Conservation (phyloP, 2,329 filamentous ascomycete species). For the Phialophora verrucosa region DNA sequence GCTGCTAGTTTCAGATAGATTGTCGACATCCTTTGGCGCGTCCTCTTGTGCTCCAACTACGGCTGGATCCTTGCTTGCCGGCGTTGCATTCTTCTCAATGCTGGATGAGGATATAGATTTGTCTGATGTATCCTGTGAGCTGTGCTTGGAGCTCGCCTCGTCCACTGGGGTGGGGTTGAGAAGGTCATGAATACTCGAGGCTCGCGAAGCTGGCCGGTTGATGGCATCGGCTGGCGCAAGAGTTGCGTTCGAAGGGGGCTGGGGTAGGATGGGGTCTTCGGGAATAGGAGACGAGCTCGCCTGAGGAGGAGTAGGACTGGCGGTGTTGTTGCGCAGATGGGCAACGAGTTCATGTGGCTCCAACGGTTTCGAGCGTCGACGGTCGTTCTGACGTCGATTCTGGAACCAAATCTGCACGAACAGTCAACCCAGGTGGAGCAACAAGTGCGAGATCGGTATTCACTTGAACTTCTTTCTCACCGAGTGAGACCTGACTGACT, state of each 20-base stretch:
- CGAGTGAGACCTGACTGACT: constrained; percentile 81
- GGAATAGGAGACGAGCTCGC: constrained; percentile 16
- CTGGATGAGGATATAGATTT: constrained; percentile 31
- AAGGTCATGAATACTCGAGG: constrained; percentile 38
- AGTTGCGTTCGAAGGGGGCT: constrained; percentile 2
- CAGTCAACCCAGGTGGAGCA: constrained; percentile 41
- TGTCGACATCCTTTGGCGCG: constrained; percentile 12
- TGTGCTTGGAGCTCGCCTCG: constrained; percentile 12
- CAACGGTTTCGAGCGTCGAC: constrained; percentile 84
- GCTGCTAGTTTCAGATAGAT: constrained; percentile 14
- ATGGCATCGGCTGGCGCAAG: constrained; percentile 25
- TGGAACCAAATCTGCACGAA: constrained; percentile 89
- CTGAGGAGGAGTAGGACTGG: constrained; percentile 24
- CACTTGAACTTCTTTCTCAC: constrained; percentile 97
- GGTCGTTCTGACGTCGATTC: constrained; percentile 89
- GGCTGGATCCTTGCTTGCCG: neutral
- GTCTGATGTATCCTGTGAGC: constrained; percentile 22
- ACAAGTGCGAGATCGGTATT: constrained; percentile 22
- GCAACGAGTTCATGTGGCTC: constrained; percentile 73
- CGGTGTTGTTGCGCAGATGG: constrained; percentile 38
- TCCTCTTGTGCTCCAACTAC: neutral
- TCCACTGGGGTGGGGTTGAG: constrained; percentile 32
- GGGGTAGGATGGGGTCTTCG: constrained; percentile 9
- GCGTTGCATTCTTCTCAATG: constrained; percentile 15
- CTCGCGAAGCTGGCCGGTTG: constrained; percentile 31